Evolutionary conservation across 257 asterid genomes (phyloP).

Genomic region (Capsicum pubescens): DNA sequence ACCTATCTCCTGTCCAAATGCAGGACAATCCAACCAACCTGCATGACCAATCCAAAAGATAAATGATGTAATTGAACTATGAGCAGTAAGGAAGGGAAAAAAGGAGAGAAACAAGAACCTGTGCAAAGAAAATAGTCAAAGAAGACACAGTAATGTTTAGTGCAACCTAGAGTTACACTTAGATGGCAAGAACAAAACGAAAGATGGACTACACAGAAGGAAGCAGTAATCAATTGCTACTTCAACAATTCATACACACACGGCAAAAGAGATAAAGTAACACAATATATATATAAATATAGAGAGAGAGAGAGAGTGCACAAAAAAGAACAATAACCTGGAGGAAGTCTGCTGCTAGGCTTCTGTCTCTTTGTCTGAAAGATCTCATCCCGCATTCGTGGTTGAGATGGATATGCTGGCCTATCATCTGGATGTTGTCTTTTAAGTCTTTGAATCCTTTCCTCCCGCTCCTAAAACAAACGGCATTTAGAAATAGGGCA

Average conservation of each 20-base stretch:
- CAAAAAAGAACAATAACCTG: constrained; percentile 54
- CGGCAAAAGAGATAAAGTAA: background rate
- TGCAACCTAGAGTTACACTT: constrained; percentile 21
- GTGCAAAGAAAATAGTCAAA: constrained; percentile 6
- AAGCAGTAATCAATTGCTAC: constrained; percentile 26
- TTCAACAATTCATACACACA: constrained; percentile 9
- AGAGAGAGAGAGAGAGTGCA: background rate
- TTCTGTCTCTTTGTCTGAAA: constrained; percentile 69
- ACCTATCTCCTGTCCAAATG: constrained; percentile 74
- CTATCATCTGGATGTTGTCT: constrained; percentile 74
- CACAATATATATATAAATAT: background rate
- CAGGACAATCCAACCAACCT: constrained; percentile 99
- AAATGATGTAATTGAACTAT: background rate
- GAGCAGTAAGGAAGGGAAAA: background rate
- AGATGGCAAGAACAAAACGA: constrained; percentile 12
- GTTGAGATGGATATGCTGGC: constrained; percentile 60
- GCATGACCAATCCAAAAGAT: constrained; percentile 34
- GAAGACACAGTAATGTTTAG: background rate
- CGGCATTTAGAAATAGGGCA: constrained; percentile 26
- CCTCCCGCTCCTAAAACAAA: constrained; percentile 85
- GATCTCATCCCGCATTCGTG: constrained; percentile 55
- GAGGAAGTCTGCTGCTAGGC: constrained; percentile 75
- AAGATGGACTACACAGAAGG: background rate
- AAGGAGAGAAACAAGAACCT: constrained; percentile 22
- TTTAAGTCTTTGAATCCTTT: constrained; percentile 69